Percentiles rank a stretch among this genome's conserved stretches.
These are phyloP conservation scores for Populus alba DNA, from an alignment of 345 rosid species.

Conservation along the genomic window DNA sequence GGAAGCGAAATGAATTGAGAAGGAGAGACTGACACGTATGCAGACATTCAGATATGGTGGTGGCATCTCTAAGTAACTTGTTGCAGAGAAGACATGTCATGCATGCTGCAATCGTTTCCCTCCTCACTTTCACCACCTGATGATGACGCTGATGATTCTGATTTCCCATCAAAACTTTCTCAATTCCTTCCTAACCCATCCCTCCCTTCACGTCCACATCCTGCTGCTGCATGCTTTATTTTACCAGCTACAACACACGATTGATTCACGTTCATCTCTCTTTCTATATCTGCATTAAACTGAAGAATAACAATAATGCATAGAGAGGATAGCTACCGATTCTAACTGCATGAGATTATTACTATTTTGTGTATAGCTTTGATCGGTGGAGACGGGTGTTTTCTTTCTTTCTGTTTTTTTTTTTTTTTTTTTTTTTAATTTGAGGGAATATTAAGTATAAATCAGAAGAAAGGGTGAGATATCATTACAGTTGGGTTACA, in stretches of 20 bases:
- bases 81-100: slow-evolving; percentile 82
- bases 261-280: slow-evolving; percentile 51
- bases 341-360: background rate
- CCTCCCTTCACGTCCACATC: slow-evolving; percentile 7
- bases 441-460: background rate
- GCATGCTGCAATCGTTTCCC: slow-evolving; percentile 64
- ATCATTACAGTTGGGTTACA: background rate
- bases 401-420: background rate
- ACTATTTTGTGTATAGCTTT: too few relatives aligned
- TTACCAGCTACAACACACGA: background rate
- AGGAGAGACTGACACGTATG: slow-evolving; percentile 69
- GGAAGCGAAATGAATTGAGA: background rate
- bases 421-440: background rate
- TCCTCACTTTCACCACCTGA: slow-evolving; percentile 65
- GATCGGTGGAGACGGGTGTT: background rate
- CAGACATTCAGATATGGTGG: slow-evolving; percentile 90
- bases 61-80: slow-evolving; percentile 73
- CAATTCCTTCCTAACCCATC: background rate
- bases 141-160: slow-evolving; percentile 37
- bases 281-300: slow-evolving; percentile 37
- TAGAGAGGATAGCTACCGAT: background rate
- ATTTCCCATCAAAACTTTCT: background rate
- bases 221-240: slow-evolving; percentile 43
- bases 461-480: background rate
- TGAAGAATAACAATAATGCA: slow-evolving; percentile 3